Base-by-base conservation (phyloP, 345 rosid species). In the Eucalyptus regnans region DNA sequence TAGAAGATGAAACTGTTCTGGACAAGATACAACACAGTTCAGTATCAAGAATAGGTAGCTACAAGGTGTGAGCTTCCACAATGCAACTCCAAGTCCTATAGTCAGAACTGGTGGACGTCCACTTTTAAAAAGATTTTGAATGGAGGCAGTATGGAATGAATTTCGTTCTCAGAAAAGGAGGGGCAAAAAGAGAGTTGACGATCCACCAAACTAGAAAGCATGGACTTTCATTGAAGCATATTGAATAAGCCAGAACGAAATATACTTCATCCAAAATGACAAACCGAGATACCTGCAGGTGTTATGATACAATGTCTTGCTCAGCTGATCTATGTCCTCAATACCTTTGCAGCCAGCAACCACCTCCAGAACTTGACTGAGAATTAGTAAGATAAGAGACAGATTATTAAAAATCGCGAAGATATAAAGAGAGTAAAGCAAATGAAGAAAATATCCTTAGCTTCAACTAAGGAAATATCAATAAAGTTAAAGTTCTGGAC, bases 351-450 rank as follows among this genome's bases (percentile, higher is more conserved):
- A 95, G 87, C 99, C 99, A 89, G 98, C 97, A 91, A 98, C 94
- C 62, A 96, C 97, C 92, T 97, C 99, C 84, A 97, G 96, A 90
- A 98, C 99, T 95, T 98, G 99, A 90, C 99, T 98, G 94, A 41
- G 54, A 8, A 41, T 76, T 37, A 76, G 84, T 76, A 76, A 41
- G 48, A 76, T 23, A 76, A 76, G 23, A 41, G 29, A 76, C 48
- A 41, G 37, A 64, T 37, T 41, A 41, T 76, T 11, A 76, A 76
- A 76, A 6, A 5, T 22, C 41, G 27, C 20, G 29, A 76, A 37
- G 48, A 76, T 76, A 16, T 41, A 76, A 76, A 76, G 23, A 37
- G 48, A 20, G 23, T 76, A 41, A 76, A 76, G 13, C 48, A 41
- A 10, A 41, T 12, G 29, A 41, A 76, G 46, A 20, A 71, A 71